Evolutionary conservation across 352 stramenopile genomes (phyloP).

Genomic region (Pythium apleroticum): DNA sequence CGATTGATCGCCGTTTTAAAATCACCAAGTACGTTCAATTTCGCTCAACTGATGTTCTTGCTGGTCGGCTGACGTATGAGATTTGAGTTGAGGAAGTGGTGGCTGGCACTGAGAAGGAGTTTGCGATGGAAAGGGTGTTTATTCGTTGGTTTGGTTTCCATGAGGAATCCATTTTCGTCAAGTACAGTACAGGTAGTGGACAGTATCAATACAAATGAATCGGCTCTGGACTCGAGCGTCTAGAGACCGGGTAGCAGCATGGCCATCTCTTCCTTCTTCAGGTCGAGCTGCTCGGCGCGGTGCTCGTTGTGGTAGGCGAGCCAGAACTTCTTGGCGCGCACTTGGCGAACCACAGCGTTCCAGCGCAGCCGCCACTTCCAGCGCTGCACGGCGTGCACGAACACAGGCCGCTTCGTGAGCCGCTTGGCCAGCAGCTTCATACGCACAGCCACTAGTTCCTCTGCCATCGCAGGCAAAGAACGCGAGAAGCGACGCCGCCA

Average conservation of each 20-base stretch:
- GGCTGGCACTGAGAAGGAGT: no score
- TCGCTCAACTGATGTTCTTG: no score
- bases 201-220: background rate
- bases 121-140: no score
- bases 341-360: constrained; percentile 3
- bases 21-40: no score
- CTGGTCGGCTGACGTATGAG: no score
- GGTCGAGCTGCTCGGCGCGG: constrained; percentile 16
- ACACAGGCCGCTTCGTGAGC: background rate
- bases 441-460: background rate
- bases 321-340: constrained; percentile 23
- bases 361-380: constrained; percentile 7
- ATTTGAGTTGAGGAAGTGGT: no score
- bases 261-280: constrained; percentile 13
- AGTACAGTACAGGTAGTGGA: background rate
- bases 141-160: background rate
- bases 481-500: constrained; percentile 13
- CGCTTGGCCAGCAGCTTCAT: background rate
- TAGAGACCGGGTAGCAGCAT: constrained; percentile 15
- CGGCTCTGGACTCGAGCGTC: background rate
- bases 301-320: constrained; percentile 14
- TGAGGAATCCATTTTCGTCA: background rate
- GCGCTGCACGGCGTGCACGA: constrained; percentile 5
- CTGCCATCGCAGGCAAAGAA: background rate
- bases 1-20: no score